These are phyloP conservation scores for Globisporangium paroecandrum DNA, from an alignment of 352 stramenopile genomes.

Conservation along the genomic window DNA sequence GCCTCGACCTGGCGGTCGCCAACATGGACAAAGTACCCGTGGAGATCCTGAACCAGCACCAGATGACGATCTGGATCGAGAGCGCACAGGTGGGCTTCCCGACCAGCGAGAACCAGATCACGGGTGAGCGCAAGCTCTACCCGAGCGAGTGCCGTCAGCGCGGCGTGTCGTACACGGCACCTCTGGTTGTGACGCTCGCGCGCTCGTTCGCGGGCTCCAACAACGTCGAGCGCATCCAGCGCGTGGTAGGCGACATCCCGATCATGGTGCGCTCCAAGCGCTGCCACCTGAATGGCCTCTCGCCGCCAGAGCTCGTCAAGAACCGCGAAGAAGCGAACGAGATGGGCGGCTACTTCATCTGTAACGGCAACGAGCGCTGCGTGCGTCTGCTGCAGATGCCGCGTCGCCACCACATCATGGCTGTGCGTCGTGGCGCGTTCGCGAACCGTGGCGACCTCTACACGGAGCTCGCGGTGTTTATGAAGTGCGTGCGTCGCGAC, in stretches of 20 bases:
- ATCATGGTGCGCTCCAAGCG: conserved; percentile 97
- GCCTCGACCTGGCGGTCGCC: conserved; percentile 90
- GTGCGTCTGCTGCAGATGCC: conserved; percentile 97
- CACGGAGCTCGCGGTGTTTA: conserved; percentile 96
- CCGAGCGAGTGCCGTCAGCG: conserved; percentile 96
- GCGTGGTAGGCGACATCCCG: conserved; percentile 93
- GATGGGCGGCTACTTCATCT: conserved; percentile 99
- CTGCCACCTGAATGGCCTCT: conserved; percentile 92
- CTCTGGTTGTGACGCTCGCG: conserved; percentile 92
- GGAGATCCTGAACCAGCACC: conserved; percentile 84
- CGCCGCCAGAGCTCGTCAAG: conserved; percentile 85
- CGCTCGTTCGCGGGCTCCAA: conserved; percentile 74
- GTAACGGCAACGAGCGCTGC: conserved; percentile 98
- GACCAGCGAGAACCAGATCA: conserved; percentile 80
- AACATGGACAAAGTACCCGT: conserved; percentile 91
- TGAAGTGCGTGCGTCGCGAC: conserved; percentile 95
- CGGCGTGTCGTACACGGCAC: conserved; percentile 94
- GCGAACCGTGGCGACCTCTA: conserved; percentile 96
- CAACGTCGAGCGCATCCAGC: conserved; percentile 81
- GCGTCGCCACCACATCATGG: conserved; percentile 87
- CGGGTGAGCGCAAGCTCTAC: conserved; percentile 78
- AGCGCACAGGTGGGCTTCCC: conserved; percentile 93
- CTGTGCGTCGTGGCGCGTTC: conserved; percentile 96
- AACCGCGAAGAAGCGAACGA: conserved; percentile 94
- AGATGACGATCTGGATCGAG: conserved; percentile 90